A percentile compares a stretch with the other conserved stretches of the same genome.
These are phyloP conservation scores for Picea mariana DNA, from an alignment of 83 land plant species.

Conservation along the genomic window DNA sequence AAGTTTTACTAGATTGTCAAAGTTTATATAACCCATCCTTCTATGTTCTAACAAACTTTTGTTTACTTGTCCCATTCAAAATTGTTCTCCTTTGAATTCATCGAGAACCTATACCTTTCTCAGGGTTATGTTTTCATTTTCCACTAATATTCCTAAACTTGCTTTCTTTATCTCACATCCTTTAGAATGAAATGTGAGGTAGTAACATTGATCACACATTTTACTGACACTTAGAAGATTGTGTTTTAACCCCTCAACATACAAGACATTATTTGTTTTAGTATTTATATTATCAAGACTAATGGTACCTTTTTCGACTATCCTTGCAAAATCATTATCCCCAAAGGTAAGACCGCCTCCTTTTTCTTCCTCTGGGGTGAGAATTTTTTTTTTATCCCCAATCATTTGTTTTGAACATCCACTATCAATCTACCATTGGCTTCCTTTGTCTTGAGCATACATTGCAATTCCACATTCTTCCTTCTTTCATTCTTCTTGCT, in stretches of 20 bases:
- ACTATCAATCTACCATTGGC: not conserved
- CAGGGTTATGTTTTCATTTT: no score
- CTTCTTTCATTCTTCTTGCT: not conserved
- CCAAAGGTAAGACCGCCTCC: not conserved
- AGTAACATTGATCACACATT: not conserved
- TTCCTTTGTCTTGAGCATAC: not conserved
- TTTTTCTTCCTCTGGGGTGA: not conserved
- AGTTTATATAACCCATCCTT: not conserved
- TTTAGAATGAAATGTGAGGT: not conserved
- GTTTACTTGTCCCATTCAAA: not conserved
- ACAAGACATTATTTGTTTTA: not conserved
- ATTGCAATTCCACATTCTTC: not conserved
- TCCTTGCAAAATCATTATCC: not conserved
- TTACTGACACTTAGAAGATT: not conserved
- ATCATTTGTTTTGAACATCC: not conserved
- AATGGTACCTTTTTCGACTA: not conserved
- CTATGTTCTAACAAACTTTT: not conserved
- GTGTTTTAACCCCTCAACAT: not conserved
- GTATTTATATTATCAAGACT: not conserved
- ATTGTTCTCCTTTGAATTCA: not conserved
- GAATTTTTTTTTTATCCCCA: not conserved
- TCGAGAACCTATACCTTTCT: not conserved
- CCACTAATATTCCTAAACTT: no score
- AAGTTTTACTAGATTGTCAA: not conserved
- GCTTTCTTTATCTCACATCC: not conserved